Conservation (phyloP, 2,329 filamentous ascomycete species). For the Zymoseptoria ardabiliae region DNA sequence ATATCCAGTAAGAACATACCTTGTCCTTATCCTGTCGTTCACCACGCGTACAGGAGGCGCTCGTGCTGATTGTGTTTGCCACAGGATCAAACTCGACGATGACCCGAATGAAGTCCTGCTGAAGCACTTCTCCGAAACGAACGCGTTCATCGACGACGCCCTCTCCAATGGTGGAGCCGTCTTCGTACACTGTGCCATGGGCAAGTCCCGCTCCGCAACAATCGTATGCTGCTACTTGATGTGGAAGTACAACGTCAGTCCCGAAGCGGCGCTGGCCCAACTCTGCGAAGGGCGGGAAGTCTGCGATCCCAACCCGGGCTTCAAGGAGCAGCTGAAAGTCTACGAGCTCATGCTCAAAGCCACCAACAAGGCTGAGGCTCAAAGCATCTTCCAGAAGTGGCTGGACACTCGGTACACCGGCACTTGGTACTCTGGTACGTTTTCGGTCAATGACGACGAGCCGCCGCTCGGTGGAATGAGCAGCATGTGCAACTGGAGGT, state of each 20-base stretch:
- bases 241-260: constrained; percentile 43
- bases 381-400: constrained; percentile 31
- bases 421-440: constrained; percentile 31
- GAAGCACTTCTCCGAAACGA: constrained; percentile 61
- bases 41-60: background rate
- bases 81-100: constrained; percentile 71
- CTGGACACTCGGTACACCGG: constrained; percentile 28
- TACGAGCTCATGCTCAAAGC: constrained; percentile 66
- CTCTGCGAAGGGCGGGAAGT: constrained; percentile 66
- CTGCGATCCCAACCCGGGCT: constrained; percentile 81
- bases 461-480: background rate
- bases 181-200: constrained; percentile 76
- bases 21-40: background rate
- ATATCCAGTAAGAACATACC: constrained; percentile 45
- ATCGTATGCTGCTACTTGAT: constrained; percentile 79
- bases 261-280: constrained; percentile 59
- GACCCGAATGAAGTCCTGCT: constrained; percentile 80
- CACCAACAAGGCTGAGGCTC: constrained; percentile 14
- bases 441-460: background rate
- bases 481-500: background rate
- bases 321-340: constrained; percentile 77
- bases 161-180: constrained; percentile 55
- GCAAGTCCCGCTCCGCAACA: constrained; percentile 84
- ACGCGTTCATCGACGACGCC: constrained; percentile 72
- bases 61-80: background rate